Percentiles rank a stretch among this genome's conserved stretches.
Evolutionary conservation across 768 basidiomycete species (phyloP).

Genomic region (Chalciporus pseudorubinellus): DNA sequence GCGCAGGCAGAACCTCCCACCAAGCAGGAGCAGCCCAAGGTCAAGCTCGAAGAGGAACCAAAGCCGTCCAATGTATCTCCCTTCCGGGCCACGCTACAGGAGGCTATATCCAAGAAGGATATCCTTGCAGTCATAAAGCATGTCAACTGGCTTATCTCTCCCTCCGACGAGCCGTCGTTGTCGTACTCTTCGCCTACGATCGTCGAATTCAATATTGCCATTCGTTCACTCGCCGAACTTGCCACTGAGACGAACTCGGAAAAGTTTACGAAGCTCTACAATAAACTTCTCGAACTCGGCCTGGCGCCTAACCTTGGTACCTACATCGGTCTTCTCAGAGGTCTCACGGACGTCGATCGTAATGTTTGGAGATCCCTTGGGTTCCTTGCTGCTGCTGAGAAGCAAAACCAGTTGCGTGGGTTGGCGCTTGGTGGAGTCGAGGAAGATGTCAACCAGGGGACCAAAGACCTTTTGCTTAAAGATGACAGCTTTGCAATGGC

Average conservation of each 20-base stretch:
- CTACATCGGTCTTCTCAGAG: constrained; percentile 58
- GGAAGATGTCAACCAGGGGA: constrained; percentile 27
- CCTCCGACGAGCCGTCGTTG: constrained; percentile 28
- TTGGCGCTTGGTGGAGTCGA: constrained; percentile 10
- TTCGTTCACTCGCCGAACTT: constrained; percentile 42
- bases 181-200: constrained; percentile 36
- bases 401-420: constrained; percentile 34
- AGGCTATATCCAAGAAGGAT: constrained; percentile 19
- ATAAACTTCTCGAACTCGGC: constrained; percentile 61
- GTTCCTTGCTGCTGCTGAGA: constrained; percentile 41
- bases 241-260: constrained; percentile 50
- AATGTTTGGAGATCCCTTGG: constrained; percentile 53
- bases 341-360: constrained; percentile 62
- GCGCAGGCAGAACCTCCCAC: constrained; percentile 40
- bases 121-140: constrained; percentile 8
- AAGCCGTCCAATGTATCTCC: constrained; percentile 15
- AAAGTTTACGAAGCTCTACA: constrained; percentile 64
- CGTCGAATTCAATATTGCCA: constrained; percentile 58
- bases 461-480: constrained; percentile 43
- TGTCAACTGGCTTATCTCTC: constrained; percentile 33
- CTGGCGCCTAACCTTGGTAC: constrained; percentile 63
- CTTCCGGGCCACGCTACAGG: constrained; percentile 17
- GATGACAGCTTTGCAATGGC: constrained; percentile 76
- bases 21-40: constrained; percentile 18
- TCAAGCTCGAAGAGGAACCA: constrained; percentile 15